Evolutionary conservation across 148 eudicot genomes (phyloP).

Genomic region (Persicaria tinctoria): DNA sequence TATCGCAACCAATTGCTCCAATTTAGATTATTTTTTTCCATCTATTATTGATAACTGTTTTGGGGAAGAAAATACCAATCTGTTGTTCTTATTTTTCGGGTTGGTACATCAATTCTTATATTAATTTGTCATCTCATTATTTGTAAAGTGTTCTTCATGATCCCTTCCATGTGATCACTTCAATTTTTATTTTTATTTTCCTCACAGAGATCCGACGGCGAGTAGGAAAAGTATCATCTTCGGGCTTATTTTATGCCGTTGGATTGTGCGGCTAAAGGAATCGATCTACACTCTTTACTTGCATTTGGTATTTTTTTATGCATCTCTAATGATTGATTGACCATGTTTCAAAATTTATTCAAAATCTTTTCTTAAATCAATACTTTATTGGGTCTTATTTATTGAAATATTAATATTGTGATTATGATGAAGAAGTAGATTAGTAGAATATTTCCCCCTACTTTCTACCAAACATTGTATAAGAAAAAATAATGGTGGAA

Average conservation of each 20-base stretch:
- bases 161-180: neutral
- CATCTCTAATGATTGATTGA: neutral
- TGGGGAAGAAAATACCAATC: neutral
- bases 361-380: neutral
- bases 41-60: neutral
- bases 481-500: too few species aligned
- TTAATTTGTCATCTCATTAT: neutral
- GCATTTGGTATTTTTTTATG: neutral
- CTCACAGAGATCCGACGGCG: neutral
- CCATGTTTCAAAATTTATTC: neutral
- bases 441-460: conserved; percentile 1
- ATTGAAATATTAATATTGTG: neutral
- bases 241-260: neutral
- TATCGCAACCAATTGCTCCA: neutral
- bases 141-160: neutral
- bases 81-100: too few species aligned
- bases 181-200: neutral
- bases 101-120: neutral
- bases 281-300: neutral
- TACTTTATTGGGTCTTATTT: too few species aligned
- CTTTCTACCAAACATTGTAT: neutral
- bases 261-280: conserved; percentile 7
- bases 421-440: neutral
- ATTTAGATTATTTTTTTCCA: neutral
- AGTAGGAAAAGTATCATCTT: neutral